A percentile compares a stretch with the other conserved stretches of the same genome.
phyloP scores from a whole-genome alignment of 2,329 filamentous ascomycete species.

The Neofusicoccum cordaticola region DNA sequence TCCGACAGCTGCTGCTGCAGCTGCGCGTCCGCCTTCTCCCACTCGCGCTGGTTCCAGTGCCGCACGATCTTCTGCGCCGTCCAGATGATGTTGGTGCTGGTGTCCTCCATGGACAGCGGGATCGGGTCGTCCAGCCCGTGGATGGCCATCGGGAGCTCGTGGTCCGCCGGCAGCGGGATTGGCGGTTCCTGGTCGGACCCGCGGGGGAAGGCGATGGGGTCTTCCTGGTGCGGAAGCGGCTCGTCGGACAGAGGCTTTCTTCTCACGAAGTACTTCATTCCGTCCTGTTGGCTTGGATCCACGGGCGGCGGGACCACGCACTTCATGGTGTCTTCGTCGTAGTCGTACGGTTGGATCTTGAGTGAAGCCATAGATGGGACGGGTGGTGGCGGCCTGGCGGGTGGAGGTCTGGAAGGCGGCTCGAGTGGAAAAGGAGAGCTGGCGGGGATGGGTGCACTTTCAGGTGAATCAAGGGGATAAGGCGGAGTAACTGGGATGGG shows the following conservation, averaged over 20 bases:
- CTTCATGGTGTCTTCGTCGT: neutral
- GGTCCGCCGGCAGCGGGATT: neutral
- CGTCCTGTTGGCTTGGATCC: slow-evolving; percentile 14
- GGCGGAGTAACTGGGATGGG: too few species aligned
- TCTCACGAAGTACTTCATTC: neutral
- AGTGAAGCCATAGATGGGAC: neutral
- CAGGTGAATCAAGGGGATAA: too few species aligned
- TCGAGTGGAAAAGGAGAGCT: neutral
- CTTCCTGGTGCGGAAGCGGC: neutral
- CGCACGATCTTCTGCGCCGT: slow-evolving; percentile 24
- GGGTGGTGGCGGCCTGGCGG: neutral
- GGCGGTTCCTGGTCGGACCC: neutral
- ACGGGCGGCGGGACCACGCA: neutral
- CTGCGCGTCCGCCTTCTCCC: slow-evolving; percentile 20
- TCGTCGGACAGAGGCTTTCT: neutral
- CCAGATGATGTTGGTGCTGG: slow-evolving; percentile 21
- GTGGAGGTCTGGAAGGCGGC: neutral
- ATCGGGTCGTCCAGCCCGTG: neutral
- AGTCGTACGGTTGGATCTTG: neutral
- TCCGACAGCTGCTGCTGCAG: slow-evolving; percentile 28
- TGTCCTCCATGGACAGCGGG: neutral
- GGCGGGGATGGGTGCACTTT: neutral
- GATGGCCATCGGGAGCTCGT: neutral
- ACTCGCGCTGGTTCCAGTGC: slow-evolving; percentile 26
- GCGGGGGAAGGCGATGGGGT: neutral